Evolutionary conservation across 371 early-diverging fungal species (phyloP).

Genomic region (Capillidium rhysosporum): DNA sequence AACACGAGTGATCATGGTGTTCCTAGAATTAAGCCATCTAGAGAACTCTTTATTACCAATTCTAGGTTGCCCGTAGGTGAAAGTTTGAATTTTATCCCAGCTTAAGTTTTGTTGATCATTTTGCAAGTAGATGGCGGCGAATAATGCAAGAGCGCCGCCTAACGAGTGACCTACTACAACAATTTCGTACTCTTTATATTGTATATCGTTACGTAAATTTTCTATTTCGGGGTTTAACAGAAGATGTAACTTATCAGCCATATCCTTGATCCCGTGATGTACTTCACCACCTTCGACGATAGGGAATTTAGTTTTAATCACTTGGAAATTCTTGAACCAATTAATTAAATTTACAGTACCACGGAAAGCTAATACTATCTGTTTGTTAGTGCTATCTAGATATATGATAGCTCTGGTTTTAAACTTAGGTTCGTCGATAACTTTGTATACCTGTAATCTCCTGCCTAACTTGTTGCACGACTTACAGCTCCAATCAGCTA

Average conservation of each 20-base stretch:
- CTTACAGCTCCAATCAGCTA: background rate
- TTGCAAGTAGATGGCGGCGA: background rate
- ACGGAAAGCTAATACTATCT: background rate
- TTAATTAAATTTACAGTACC: background rate
- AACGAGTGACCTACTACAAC: background rate
- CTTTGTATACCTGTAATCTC: background rate
- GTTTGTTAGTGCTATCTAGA: background rate
- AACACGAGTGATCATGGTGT: background rate
- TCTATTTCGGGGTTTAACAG: too few species aligned
- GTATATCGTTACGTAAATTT: background rate
- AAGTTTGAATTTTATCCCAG: background rate
- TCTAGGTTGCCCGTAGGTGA: slow-evolving; percentile 4
- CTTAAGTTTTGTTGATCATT: background rate
- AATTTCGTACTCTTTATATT: background rate
- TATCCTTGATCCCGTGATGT: background rate
- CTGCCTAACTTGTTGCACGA: background rate
- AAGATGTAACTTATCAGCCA: too few species aligned
- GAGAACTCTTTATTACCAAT: background rate
- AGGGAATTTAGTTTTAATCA: background rate
- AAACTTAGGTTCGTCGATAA: background rate
- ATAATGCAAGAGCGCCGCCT: slow-evolving; percentile 2
- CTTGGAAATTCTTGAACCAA: background rate
- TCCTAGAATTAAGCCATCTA: background rate
- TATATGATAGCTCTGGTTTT: background rate
- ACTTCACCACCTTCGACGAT: background rate